These are phyloP conservation scores for Corylus heterophylla DNA, from an alignment of 306 rosid genomes.

Conservation along the genomic window DNA sequence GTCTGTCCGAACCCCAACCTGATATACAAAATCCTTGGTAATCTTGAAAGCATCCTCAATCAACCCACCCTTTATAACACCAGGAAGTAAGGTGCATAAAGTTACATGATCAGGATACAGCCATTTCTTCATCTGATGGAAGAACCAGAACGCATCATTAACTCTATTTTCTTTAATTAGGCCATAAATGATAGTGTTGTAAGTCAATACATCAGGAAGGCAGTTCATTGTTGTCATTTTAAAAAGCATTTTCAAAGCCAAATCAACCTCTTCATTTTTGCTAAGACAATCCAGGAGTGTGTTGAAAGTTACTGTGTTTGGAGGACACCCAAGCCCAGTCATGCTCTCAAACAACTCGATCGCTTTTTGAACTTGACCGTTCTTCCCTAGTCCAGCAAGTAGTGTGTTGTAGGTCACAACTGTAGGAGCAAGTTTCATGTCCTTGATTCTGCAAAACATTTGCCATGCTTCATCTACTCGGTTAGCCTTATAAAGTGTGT, in stretches of 20 bases:
- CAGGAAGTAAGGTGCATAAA: conserved; percentile 83
- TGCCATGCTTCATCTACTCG: conserved; percentile 88
- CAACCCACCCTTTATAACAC: conserved; percentile 58
- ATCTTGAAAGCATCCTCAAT: conserved; percentile 66
- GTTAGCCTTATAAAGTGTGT: conserved; percentile 81
- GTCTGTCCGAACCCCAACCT: conserved; percentile 38
- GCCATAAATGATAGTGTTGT: conserved; percentile 83
- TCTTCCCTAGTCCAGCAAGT: conserved; percentile 81
- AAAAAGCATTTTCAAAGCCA: conserved; percentile 67
- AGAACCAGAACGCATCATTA: conserved; percentile 83
- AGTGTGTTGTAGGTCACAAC: conserved; percentile 92
- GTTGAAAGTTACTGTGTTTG: conserved; percentile 77
- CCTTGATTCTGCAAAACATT: conserved; percentile 82
- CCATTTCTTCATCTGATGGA: conserved; percentile 90
- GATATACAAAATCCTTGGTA: conserved; percentile 51
- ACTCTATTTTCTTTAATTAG: conserved; percentile 62
- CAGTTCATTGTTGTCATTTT: conserved; percentile 74
- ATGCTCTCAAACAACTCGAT: conserved; percentile 71
- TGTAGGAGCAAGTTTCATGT: conserved; percentile 76
- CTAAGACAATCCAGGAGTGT: conserved; percentile 80
- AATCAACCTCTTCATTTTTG: conserved; percentile 79
- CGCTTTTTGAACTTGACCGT: conserved; percentile 58
- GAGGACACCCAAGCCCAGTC: conserved; percentile 73
- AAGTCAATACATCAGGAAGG: conserved; percentile 79
- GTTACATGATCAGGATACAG: conserved; percentile 83